These are phyloP conservation scores for Cydonia oblonga DNA, from an alignment of 331 rosid species.

Conservation along the genomic window DNA sequence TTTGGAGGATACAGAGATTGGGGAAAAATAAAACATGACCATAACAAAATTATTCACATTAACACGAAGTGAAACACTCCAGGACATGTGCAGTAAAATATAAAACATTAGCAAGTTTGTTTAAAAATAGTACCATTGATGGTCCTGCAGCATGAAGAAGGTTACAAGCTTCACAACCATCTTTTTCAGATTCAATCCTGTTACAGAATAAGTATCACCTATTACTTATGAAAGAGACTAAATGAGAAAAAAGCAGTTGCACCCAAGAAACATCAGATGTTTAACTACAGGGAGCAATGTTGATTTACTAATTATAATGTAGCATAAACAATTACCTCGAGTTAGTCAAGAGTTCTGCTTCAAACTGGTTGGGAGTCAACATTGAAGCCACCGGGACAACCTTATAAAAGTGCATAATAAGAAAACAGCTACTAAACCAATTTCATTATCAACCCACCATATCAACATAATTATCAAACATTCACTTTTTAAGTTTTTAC, in stretches of 20 bases:
- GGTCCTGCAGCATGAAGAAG: slow-evolving; percentile 79
- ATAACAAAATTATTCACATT: background rate
- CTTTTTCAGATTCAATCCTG: slow-evolving; percentile 63
- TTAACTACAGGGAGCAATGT: background rate
- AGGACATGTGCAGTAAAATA: background rate
- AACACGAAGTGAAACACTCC: background rate
- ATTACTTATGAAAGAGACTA: background rate
- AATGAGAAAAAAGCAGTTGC: background rate
- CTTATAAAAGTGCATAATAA: slow-evolving; percentile 21
- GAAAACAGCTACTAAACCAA: slow-evolving; percentile 15
- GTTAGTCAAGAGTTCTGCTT: slow-evolving; percentile 80
- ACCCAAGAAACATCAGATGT: background rate
- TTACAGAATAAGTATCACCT: slow-evolving; percentile 1
- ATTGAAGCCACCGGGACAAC: slow-evolving; percentile 92
- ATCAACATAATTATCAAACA: slow-evolving; percentile 5
- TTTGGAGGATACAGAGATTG: background rate
- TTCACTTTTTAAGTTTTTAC: background rate
- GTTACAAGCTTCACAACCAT: slow-evolving; percentile 71
- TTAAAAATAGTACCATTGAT: slow-evolving; percentile 44
- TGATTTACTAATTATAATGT: background rate
- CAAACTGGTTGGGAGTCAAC: slow-evolving; percentile 98
- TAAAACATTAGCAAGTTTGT: background rate
- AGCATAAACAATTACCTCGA: slow-evolving; percentile 34
- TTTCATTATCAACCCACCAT: background rate
- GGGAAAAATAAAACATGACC: background rate